Base-by-base conservation (phyloP, 106 monocot species). In the Posidonia australis region DNA sequence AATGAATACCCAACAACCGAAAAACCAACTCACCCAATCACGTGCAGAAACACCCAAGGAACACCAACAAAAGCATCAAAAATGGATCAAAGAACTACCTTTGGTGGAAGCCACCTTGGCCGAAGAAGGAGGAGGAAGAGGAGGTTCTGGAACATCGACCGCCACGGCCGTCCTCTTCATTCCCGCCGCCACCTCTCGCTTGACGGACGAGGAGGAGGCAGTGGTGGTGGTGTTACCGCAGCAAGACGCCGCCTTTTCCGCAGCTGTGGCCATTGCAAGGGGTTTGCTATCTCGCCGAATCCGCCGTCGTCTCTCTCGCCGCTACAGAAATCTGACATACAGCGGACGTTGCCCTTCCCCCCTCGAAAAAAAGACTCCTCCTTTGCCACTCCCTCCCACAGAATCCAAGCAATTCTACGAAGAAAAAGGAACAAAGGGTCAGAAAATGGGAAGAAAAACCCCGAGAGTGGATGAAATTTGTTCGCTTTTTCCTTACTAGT, bases 181-280 rank as follows among this genome's bases (percentile, higher is more conserved):
- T 62, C 20, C 20, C 20, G 24, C 21, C 20, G 57, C 19, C 19
- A 16, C 61, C 42, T 36, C 56, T 58, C 48, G 14, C 5, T 36
- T 14, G 13, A 28, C 19, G 20, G 30, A 29, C 5, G 52, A 53
- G 26, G 72, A 51, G 44, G 68, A 19, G 55, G 25, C 27, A 23
- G 62, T n/a, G 2, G 5, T 36, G 36, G 5, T 36, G 7, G 2
- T 0, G 46, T 43, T 1, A 30, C 11, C 46, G 69, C 83, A 81
- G 77, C 83, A 81, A 30, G 79, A 47, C 94, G 89, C 73, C 89
- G 79, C 69, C 67, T 94, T 89, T 89, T 86, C 94, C 86, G 77
- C 17, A 94, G 89, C 72, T 94, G 94, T 49, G 89, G 86, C 94
- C 94, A 94, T 89, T 94, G 94, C 46, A 80, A 46, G 5, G 89